A percentile compares a stretch with the other conserved stretches of the same genome.
Conservation (phyloP, 129 eudicot species). For the Saussurea involucrata region DNA sequence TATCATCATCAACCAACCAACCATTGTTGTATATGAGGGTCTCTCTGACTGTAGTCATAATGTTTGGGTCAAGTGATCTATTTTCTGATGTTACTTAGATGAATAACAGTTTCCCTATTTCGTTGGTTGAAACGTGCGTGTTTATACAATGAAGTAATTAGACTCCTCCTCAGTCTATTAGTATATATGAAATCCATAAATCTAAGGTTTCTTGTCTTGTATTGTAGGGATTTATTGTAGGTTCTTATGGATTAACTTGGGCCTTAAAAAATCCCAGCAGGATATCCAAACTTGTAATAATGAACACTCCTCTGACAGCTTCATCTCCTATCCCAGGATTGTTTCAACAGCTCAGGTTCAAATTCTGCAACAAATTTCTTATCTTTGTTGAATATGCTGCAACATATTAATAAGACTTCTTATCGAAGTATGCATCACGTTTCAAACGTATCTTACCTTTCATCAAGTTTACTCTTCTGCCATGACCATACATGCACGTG, state of each 20-base stretch:
- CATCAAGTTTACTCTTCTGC: conserved; percentile 2
- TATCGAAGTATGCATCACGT: neutral
- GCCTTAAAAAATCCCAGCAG: conserved; percentile 83
- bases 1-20: neutral
- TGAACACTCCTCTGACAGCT: conserved; percentile 88
- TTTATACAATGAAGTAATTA: neutral
- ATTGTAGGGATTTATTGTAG: conserved; percentile 91
- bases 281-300: conserved; percentile 74
- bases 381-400: conserved; percentile 2
- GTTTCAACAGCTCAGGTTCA: conserved; percentile 90
- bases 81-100: neutral
- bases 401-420: neutral
- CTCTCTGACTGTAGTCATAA: neutral
- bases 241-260: conserved; percentile 98
- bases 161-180: conserved; percentile 6
- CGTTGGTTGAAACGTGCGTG: neutral
- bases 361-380: neutral
- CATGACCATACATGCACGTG: neutral
- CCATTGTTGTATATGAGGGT: neutral
- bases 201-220: conserved; percentile 9
- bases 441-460: neutral
- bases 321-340: conserved; percentile 97
- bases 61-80: neutral
- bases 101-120: neutral
- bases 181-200: neutral